Conservation (phyloP, 2,329 filamentous ascomycete genomes). For the Exophiala bonariae region DNA sequence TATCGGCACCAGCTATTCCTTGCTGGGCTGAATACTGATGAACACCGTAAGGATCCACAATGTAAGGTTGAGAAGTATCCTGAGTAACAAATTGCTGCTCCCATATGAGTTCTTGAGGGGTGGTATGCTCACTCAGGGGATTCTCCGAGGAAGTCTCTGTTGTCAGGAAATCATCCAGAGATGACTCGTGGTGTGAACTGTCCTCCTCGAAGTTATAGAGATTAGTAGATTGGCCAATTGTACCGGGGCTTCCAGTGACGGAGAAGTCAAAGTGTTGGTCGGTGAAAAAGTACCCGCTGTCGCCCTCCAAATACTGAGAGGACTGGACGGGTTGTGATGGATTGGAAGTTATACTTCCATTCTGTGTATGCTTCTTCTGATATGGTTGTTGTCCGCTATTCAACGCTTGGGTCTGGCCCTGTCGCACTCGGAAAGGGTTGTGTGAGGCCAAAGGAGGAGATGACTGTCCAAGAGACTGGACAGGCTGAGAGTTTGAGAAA, state of each 20-base stretch:
- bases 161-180: slow-evolving; percentile 23
- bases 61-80: slow-evolving; percentile 16
- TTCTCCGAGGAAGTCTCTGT: slow-evolving; percentile 25
- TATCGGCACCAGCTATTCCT: slow-evolving; percentile 5
- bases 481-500: slow-evolving; percentile 1
- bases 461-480: slow-evolving; percentile 9
- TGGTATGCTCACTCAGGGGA: slow-evolving; percentile 25
- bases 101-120: slow-evolving; percentile 26
- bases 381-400: not conserved
- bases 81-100: slow-evolving; percentile 18
- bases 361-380: slow-evolving; percentile 10
- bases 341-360: slow-evolving; percentile 22
- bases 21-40: slow-evolving; percentile 5
- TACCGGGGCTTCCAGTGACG: slow-evolving; percentile 8
- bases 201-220: slow-evolving; percentile 17
- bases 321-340: slow-evolving; percentile 8
- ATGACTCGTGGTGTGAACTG: slow-evolving; percentile 18
- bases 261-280: slow-evolving; percentile 5
- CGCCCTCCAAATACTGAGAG: slow-evolving; percentile 2
- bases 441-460: slow-evolving; percentile 7
- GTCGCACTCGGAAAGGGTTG: slow-evolving; percentile 5
- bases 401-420: slow-evolving; percentile 1
- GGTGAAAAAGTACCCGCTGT: slow-evolving; percentile 1
- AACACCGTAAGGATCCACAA: slow-evolving; percentile 11
- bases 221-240: not conserved